Evolutionary conservation across 2,329 filamentous ascomycete genomes (phyloP), one percentile per base, ranked within the genome.

Genomic region (Metarhizium robertsii): DNA sequence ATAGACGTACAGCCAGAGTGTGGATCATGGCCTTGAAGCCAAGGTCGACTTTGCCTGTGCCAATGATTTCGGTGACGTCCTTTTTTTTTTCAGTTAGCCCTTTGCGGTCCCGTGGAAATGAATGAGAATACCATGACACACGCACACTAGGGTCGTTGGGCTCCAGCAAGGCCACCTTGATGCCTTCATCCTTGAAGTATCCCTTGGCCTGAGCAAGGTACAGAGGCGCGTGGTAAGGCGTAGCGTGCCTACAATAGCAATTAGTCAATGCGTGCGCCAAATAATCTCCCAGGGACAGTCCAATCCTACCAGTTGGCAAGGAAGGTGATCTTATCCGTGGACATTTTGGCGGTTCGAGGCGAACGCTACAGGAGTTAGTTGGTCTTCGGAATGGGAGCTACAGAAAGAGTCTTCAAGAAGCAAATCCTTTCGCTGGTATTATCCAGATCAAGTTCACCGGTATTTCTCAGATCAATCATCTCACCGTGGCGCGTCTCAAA

Each of bases 381-480:
- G 60, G 53, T 66, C 68, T 63, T 60, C 66, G 64, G 53, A 50
- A 50, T 25, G 56, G 57, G 66, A 69, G 69, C 70, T 60, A 65
- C 74, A 14, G 50, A n/a, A 30, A 30, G 49, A 18, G 47, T 52
- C 55, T 49, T 57, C 78, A 83, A 83, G 81, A 86, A 86, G 86
- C 86, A 89, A 85, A 82, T 89, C 83, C 86, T 89, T 89, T 85
- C 87, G 86, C 86, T 88, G 85, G 85, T 79, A 88, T 88, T 88
- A 86, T 85, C 83, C 84, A 87, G 85, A 87, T 88, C 86, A 89
- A 89, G 86, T 90, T 88, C 79, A 75, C 76, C 84, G 85, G 85
- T 88, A 85, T 87, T 80, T 88, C 84, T 87, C 84, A 87, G 84
- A 85, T 68, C 69, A 66, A 65, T 62, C 63, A 64, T 63, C 61